A percentile compares a stretch with the other conserved stretches of the same genome.
phyloP scores from a whole-genome alignment of 163 green algal genomes.

The Volvox carteri region DNA sequence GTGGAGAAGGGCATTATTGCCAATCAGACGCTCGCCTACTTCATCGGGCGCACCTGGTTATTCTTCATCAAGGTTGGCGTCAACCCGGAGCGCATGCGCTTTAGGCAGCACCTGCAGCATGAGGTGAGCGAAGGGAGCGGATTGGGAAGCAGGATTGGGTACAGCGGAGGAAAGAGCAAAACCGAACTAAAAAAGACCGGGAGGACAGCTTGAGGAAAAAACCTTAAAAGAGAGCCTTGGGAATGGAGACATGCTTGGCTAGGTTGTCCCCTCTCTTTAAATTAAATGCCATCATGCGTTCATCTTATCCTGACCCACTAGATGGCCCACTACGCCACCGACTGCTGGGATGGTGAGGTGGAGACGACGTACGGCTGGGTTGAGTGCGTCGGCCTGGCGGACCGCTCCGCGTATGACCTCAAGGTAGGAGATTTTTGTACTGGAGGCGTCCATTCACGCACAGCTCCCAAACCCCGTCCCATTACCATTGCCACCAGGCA shows the following conservation, averaged over 20 bases:
- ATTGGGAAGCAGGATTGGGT: background rate
- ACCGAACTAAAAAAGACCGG: too few species aligned
- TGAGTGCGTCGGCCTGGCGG: constrained; percentile 97
- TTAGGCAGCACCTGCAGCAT: constrained; percentile 97
- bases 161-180: background rate
- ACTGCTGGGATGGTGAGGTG: constrained; percentile 99
- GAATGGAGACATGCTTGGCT: too few species aligned
- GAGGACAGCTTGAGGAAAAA: too few species aligned
- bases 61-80: constrained; percentile 93
- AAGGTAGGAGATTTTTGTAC: constrained; percentile 75
- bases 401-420: constrained; percentile 96
- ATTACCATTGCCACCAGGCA: too few species aligned
- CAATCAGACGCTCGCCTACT: constrained; percentile 99
- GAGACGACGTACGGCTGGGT: constrained; percentile 98
- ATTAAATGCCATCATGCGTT: too few species aligned
- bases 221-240: too few species aligned
- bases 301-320: constrained; percentile 10
- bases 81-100: constrained; percentile 87
- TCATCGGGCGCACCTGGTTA: constrained; percentile 98
- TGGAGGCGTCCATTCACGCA: too few species aligned
- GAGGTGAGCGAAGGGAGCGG: constrained; percentile 86
- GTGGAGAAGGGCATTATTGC: constrained; percentile 92
- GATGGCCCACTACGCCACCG: constrained; percentile 92
- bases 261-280: too few species aligned
- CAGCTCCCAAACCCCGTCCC: too few species aligned